Evolutionary conservation across 2,329 filamentous ascomycete species (phyloP), one percentile per base, ranked within the genome.

Genomic region (Cercospora sesami): DNA sequence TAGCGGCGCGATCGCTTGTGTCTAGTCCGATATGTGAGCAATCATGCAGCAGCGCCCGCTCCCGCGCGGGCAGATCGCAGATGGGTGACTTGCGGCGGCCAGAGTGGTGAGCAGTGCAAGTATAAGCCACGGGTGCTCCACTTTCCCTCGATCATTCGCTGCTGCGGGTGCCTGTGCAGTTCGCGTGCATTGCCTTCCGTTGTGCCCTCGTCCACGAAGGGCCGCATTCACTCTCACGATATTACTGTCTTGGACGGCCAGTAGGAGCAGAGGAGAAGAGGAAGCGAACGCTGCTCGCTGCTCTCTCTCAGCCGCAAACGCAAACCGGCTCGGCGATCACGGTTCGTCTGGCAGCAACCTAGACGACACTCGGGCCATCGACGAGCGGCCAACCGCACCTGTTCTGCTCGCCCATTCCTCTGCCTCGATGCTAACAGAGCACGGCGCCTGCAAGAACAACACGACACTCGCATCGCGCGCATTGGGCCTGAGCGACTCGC

Each of bases 31-130:
- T 72, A 72, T 71, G 71, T 70, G 64, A 67, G 69, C 30, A 64
- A 72, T 71, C 69, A 70, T 72, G 70, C 70, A 65, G 60, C 64
- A 62, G 65, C 33, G 61, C 51, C 53, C 64, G 70, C 60, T 67
- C 45, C 69, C 62, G 69, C 65, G 67, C 65, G 65, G 63, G 53
- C 39, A 68, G 69, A 71, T 71, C 62, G 65, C 61, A 62, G 66
- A 59, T 65, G 63, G 53, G 64, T 28, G 51, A 63, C 39, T 59
- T 66, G 61, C 60, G 63, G 53, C 65, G 36, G 61, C 58, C 45
- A 65, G 58, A 21, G 62, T 69, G 28, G 30, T 33, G 39, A 28
- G 45, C 39, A 33, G 28, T 31, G 66, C 64, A 63, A 42, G 65
- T 68, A 66, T 67, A 69, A 64, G 66, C 67, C 64, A 71, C 65